Base-by-base conservation (phyloP, 73 alveolate genomes). In the Paramecium caudatum region DNA sequence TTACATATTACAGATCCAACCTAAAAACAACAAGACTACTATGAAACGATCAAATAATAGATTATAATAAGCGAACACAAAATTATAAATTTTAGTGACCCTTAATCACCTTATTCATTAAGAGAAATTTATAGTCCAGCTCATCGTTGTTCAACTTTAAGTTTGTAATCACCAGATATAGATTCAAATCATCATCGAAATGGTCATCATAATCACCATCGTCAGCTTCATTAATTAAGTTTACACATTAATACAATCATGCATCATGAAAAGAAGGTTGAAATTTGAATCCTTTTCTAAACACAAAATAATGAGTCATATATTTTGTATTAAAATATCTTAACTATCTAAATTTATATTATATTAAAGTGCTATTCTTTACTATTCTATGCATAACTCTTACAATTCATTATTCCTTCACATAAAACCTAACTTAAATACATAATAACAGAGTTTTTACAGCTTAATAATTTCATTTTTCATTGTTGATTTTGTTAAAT, bases 301-400 rank as follows among this genome's bases (percentile, higher is more conserved):
- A 50, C 5, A 16, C 30, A 16, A 25, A 50, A 50, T 10, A 50
- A 50, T 50, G 78, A 50, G 30, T 50, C 21, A 50, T 25, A 25
- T 50, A 50, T 50, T 50, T 50, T 50, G 78, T 50, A 50, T 50
- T 50, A 50, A n/a, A n/a, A n/a, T n/a, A n/a, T n/a, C n/a, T n/a
- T n/a, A n/a, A n/a, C n/a, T n/a, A n/a, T n/a, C n/a, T n/a, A n/a
- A n/a, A n/a, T n/a, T n/a, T n/a, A n/a, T n/a, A n/a, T n/a, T n/a
- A n/a, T n/a, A n/a, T n/a, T n/a, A n/a, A n/a, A n/a, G n/a, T n/a
- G n/a, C n/a, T n/a, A n/a, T n/a, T n/a, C n/a, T n/a, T n/a, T n/a
- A n/a, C n/a, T n/a, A n/a, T n/a, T n/a, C n/a, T n/a, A n/a, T n/a
- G n/a, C n/a, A n/a, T n/a, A n/a, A n/a, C n/a, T n/a, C n/a, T n/a